Evolutionary conservation across 2,329 filamentous ascomycete genomes (phyloP).

Genomic region (Trichoderma citrinoviride): DNA sequence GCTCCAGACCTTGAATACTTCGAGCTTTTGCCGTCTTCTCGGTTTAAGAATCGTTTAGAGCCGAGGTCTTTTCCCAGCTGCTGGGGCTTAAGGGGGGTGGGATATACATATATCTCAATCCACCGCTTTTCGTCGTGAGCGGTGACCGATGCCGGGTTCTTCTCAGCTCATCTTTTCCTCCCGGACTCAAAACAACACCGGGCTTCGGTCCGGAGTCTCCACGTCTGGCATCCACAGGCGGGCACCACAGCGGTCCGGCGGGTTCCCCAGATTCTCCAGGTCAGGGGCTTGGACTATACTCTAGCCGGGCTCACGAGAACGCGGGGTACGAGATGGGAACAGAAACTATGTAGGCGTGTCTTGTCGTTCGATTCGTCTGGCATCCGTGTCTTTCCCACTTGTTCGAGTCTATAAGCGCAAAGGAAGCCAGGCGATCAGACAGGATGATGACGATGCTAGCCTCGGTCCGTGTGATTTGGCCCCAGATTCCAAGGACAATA

Average conservation of each 20-base stretch:
- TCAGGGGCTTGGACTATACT: background rate
- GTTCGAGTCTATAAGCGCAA: too few species aligned
- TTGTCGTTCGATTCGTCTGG: too few species aligned
- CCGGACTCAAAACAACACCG: background rate
- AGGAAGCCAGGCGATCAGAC: too few species aligned
- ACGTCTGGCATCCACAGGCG: background rate
- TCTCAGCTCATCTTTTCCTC: background rate
- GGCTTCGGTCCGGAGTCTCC: conserved; percentile 13
- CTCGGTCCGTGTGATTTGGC: background rate
- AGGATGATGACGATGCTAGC: background rate
- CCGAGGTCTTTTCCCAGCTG: conserved; percentile 6
- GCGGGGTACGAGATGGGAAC: background rate
- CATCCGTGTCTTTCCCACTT: too few species aligned
- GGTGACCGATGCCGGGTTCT: conserved; percentile 3
- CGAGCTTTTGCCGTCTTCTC: background rate
- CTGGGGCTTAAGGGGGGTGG: background rate
- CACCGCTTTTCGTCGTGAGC: background rate
- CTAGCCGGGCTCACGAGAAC: background rate
- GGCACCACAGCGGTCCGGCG: conserved; percentile 15
- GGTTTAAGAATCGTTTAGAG: background rate
- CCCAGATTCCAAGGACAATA: background rate
- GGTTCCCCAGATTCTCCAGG: conserved; percentile 11
- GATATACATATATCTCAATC: background rate
- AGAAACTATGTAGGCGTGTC: background rate
- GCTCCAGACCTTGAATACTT: too few species aligned